Conservation (phyloP, 352 stramenopile genomes). For the Phytophthora nicotianae region DNA sequence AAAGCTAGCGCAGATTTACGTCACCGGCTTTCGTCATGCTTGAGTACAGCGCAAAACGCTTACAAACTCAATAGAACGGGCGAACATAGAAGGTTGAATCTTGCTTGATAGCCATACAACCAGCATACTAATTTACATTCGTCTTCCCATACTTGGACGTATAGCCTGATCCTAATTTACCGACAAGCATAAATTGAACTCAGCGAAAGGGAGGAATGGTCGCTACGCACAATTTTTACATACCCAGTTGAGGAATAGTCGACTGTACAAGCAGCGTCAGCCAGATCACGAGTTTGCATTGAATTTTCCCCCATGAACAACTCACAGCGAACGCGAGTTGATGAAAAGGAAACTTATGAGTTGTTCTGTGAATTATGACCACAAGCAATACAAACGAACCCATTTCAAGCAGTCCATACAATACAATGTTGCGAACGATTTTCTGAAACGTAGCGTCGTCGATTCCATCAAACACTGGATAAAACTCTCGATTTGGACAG, state of each 20-base stretch:
- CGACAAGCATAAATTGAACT: too few species aligned
- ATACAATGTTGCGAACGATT: conserved; percentile 9
- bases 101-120: too few species aligned
- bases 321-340: conserved; percentile 31
- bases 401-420: conserved; percentile 26
- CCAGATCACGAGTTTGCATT: conserved; percentile 30
- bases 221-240: neutral
- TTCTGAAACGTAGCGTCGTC: conserved; percentile 6
- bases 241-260: conserved; percentile 23
- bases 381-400: conserved; percentile 15
- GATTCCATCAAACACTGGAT: conserved; percentile 25
- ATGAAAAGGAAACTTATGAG: conserved; percentile 23
- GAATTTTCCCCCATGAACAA: conserved; percentile 14
- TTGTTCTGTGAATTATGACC: conserved; percentile 23
- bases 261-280: conserved; percentile 27
- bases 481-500: conserved; percentile 37
- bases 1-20: too few species aligned
- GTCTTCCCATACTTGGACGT: too few species aligned
- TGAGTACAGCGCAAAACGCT: too few species aligned
- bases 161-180: too few species aligned
- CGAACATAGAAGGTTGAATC: too few species aligned
- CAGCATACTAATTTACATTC: too few species aligned
- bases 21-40: too few species aligned
- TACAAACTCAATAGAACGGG: too few species aligned
- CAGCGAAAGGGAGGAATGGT: neutral